Evolutionary conservation across 2,329 filamentous ascomycete genomes (phyloP).

Genomic region (Colletotrichum somersetense): DNA sequence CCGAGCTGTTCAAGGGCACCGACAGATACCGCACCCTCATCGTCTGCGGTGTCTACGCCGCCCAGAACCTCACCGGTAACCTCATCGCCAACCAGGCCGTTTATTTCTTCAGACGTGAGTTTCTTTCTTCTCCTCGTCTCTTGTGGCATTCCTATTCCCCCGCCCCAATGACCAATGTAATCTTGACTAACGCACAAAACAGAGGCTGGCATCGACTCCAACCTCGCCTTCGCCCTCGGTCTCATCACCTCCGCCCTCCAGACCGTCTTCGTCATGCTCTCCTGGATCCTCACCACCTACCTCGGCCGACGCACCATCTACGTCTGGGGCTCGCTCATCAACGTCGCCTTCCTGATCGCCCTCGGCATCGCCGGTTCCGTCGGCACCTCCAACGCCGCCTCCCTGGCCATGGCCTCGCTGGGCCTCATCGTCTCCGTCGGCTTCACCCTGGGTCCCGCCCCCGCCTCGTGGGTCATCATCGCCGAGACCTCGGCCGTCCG

Average conservation of each 20-base stretch:
- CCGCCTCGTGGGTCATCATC: slow-evolving; percentile 76
- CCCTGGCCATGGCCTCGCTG: slow-evolving; percentile 70
- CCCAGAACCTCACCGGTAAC: slow-evolving; percentile 73
- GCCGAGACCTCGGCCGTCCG: slow-evolving; percentile 75
- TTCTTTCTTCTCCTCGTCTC: too few species aligned
- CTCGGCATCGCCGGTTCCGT: slow-evolving; percentile 70
- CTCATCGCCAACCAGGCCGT: slow-evolving; percentile 73
- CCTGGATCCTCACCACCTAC: slow-evolving; percentile 75
- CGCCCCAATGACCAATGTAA: too few species aligned
- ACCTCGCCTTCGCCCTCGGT: slow-evolving; percentile 71
- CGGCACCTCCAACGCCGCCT: slow-evolving; percentile 54
- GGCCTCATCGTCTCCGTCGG: slow-evolving; percentile 75
- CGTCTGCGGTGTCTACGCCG: slow-evolving; percentile 68
- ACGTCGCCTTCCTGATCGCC: slow-evolving; percentile 64
- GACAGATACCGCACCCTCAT: slow-evolving; percentile 67
- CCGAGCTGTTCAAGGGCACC: slow-evolving; percentile 68
- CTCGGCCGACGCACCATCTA: slow-evolving; percentile 75
- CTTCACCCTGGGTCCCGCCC: slow-evolving; percentile 72
- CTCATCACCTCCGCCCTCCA: slow-evolving; percentile 75
- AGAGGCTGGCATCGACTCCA: slow-evolving; percentile 70
- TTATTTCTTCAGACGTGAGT: slow-evolving; percentile 69
- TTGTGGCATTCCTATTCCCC: too few species aligned
- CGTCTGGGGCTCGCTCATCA: slow-evolving; percentile 69
- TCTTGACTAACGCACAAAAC: slow-evolving; percentile 41
- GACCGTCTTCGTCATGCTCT: slow-evolving; percentile 73